A percentile compares a stretch with the other conserved stretches of the same genome.
Evolutionary conservation across 768 basidiomycete genomes (phyloP).

Genomic region (Psilocybe tampanensis): DNA sequence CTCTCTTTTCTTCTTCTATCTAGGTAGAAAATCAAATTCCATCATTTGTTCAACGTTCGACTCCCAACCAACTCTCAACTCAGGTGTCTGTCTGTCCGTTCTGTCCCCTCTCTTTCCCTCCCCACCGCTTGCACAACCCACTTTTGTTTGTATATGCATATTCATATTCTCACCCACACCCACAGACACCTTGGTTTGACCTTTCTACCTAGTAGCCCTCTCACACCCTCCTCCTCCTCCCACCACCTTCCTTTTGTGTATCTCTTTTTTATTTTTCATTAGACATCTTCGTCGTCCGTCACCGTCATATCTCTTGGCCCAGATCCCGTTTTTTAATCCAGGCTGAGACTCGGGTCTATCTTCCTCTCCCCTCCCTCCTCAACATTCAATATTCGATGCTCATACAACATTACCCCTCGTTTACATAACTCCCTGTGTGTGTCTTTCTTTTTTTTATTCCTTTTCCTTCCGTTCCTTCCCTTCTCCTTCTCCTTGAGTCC

Average conservation of each 20-base stretch:
- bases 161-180: too few relatives aligned
- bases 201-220: background rate
- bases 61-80: background rate
- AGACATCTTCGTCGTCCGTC: background rate
- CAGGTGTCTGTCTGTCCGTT: background rate
- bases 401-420: too few relatives aligned
- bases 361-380: background rate
- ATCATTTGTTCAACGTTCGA: background rate
- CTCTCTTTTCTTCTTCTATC: too few relatives aligned
- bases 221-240: too few relatives aligned
- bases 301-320: background rate
- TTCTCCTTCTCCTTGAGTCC: background rate
- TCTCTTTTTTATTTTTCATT: background rate
- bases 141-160: too few relatives aligned
- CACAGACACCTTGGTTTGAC: too few relatives aligned
- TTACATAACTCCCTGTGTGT: too few relatives aligned
- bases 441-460: too few relatives aligned
- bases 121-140: background rate
- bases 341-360: background rate
- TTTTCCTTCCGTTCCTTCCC: background rate
- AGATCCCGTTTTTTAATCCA: background rate
- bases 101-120: background rate
- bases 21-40: background rate
- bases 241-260: background rate
- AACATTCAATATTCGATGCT: background rate